These are phyloP conservation scores for Favolaschia claudopus DNA, from an alignment of 768 basidiomycete species.

Conservation along the genomic window DNA sequence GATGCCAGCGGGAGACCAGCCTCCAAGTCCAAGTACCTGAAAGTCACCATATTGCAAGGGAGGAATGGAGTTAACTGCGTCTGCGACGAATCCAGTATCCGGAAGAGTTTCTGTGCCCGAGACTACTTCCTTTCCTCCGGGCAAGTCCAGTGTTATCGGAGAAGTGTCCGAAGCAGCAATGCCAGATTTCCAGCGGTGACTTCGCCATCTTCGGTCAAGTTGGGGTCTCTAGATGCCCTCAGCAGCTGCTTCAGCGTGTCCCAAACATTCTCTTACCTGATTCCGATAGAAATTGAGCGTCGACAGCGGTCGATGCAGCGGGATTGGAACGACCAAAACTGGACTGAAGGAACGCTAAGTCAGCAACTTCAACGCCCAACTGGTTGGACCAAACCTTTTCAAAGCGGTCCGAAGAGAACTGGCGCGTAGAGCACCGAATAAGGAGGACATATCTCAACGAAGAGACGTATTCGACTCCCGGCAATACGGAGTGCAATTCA, in stretches of 20 bases:
- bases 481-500: no score
- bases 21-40: slow-evolving; percentile 67
- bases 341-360: slow-evolving; percentile 1
- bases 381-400: no score
- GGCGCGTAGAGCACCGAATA: no score
- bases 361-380: background rate
- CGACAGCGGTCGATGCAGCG: slow-evolving; percentile 18
- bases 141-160: background rate
- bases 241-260: background rate
- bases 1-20: slow-evolving; percentile 72
- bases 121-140: background rate
- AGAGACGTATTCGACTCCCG: no score
- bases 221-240: slow-evolving; percentile 22
- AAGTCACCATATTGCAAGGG: slow-evolving; percentile 78
- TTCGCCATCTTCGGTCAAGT: slow-evolving; percentile 18
- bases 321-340: slow-evolving; percentile 7
- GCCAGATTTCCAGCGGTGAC: slow-evolving; percentile 22
- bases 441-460: no score
- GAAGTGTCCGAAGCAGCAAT: background rate
- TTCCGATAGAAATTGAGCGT: slow-evolving; percentile 6
- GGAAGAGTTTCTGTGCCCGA: background rate
- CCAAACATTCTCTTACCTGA: slow-evolving; percentile 6
- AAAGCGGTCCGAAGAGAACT: no score
- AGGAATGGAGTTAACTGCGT: slow-evolving; percentile 28
- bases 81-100: background rate